phyloP scores from a whole-genome alignment of 768 basidiomycete genomes.

The Mycena galericulata region DNA sequence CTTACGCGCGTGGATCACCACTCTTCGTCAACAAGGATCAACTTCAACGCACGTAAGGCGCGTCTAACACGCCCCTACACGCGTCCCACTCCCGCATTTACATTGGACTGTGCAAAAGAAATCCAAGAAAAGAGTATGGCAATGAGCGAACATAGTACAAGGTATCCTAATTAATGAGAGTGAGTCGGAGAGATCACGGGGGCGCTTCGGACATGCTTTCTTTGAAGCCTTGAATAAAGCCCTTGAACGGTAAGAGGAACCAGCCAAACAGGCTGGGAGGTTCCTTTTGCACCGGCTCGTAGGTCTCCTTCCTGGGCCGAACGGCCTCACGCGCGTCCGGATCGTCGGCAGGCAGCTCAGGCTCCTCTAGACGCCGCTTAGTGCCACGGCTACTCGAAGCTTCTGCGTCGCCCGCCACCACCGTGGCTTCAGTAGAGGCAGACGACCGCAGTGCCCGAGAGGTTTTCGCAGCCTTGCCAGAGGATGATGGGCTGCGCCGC shows the following conservation, averaged over 20 bases:
- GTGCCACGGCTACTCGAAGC: slow-evolving; percentile 44
- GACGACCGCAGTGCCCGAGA: slow-evolving; percentile 44
- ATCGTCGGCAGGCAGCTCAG: slow-evolving; percentile 46
- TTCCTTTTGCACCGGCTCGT: slow-evolving; percentile 57
- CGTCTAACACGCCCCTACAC: slow-evolving; percentile 22
- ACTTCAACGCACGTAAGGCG: slow-evolving; percentile 30
- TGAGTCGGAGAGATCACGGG: slow-evolving; percentile 24
- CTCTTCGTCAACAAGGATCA: not conserved
- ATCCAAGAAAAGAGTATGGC: slow-evolving; percentile 7
- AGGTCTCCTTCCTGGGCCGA: slow-evolving; percentile 64
- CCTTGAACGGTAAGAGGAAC: slow-evolving; percentile 72
- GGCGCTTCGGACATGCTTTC: slow-evolving; percentile 58
- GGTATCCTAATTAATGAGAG: slow-evolving; percentile 23
- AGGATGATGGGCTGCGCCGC: slow-evolving; percentile 20
- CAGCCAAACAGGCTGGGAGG: slow-evolving; percentile 64
- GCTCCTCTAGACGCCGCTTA: slow-evolving; percentile 65
- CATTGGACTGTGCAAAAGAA: slow-evolving; percentile 12
- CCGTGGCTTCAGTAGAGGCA: slow-evolving; percentile 54
- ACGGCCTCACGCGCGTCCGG: slow-evolving; percentile 57
- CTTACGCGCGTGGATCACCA: not conserved
- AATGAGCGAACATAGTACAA: slow-evolving; percentile 26
- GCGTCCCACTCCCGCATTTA: not conserved
- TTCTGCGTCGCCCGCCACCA: slow-evolving; percentile 43
- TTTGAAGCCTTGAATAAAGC: slow-evolving; percentile 76
- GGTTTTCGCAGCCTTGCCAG: slow-evolving; percentile 22